phyloP scores from a whole-genome alignment of 495 filamentous ascomycete genomes.

The Pyrenula aspistea region DNA sequence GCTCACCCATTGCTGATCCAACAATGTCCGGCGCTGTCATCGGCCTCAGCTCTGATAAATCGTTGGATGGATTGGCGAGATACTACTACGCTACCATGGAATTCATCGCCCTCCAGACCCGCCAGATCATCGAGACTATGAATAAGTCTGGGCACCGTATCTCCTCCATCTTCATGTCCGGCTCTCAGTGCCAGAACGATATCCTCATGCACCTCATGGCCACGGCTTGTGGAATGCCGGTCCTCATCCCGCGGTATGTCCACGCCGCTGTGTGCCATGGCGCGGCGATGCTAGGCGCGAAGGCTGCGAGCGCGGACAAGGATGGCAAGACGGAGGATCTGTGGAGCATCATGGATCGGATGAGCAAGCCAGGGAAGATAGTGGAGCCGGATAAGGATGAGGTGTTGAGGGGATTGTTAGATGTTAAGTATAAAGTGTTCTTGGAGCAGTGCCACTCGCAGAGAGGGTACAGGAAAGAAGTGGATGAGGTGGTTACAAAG shows the following conservation, averaged over 20 bases:
- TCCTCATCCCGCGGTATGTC: conserved; percentile 82
- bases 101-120: conserved; percentile 92
- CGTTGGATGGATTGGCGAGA: conserved; percentile 72
- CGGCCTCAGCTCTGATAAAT: conserved; percentile 74
- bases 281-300: conserved; percentile 92
- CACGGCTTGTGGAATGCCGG: conserved; percentile 80
- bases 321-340: conserved; percentile 74
- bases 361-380: conserved; percentile 85
- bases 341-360: conserved; percentile 95
- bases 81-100: conserved; percentile 93
- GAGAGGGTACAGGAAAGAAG: conserved; percentile 44
- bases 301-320: conserved; percentile 68
- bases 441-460: conserved; percentile 53
- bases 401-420: conserved; percentile 65
- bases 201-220: conserved; percentile 86
- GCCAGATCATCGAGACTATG: conserved; percentile 90
- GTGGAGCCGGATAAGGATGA: conserved; percentile 57
- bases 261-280: conserved; percentile 94
- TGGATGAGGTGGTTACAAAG: conserved; percentile 42
- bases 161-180: conserved; percentile 93
- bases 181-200: conserved; percentile 90
- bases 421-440: conserved; percentile 70
- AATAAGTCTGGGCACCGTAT: conserved; percentile 76
- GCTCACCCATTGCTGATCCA: conserved; percentile 83
- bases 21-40: conserved; percentile 83